Base-by-base conservation (phyloP, 495 filamentous ascomycete genomes). In the Chaetomium cochliodes region DNA sequence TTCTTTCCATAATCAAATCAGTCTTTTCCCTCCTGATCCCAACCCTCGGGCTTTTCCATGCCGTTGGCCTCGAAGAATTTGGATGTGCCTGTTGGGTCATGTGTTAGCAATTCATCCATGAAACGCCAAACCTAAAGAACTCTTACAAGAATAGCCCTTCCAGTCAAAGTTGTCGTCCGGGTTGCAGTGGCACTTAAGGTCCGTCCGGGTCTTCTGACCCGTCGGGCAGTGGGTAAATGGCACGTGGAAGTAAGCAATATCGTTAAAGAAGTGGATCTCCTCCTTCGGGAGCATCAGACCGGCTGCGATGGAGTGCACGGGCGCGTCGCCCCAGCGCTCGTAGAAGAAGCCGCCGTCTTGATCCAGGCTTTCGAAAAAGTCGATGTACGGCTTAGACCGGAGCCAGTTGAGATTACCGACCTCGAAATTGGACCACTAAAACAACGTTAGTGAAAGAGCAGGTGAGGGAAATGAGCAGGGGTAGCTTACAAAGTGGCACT, bases 231-330 rank as follows among this genome's bases (percentile, higher is more conserved):
- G 94, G 25, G 93, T 98, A 73, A 98, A 98, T 8, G 94, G 94
- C n/a, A 96, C 90, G 72, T 98, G 94, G 77, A 92, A 98, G 78
- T 98, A 98, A 62, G 90, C 94, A 68, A 98, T 98, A 71, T 98
- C 94, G 72, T 98, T 91, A 82, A 96, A 98, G 81, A 98, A 98
- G 71, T 98, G 93, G 67, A 98, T 88, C 73, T 98, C 85, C 62
- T 96, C 90, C 79, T 96, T 97, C 71, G 87, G 86, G 65, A 98
- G 81, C 74, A 97, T 83, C 3, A 97, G 76, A 16, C 83, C 86
- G 5, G 94, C 94, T 2, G 91, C 94, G 69, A 98, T 97, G n/a
- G 92, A 96, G 79, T 96, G 92, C 37, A 96, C 89, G 0, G 92
- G 92, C 5, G 92, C 92, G 78, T 96, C 92, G 37, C 92, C 92